Evolutionary conservation across 2,329 filamentous ascomycete genomes (phyloP).

Genomic region (Colletotrichum brevisporum): DNA sequence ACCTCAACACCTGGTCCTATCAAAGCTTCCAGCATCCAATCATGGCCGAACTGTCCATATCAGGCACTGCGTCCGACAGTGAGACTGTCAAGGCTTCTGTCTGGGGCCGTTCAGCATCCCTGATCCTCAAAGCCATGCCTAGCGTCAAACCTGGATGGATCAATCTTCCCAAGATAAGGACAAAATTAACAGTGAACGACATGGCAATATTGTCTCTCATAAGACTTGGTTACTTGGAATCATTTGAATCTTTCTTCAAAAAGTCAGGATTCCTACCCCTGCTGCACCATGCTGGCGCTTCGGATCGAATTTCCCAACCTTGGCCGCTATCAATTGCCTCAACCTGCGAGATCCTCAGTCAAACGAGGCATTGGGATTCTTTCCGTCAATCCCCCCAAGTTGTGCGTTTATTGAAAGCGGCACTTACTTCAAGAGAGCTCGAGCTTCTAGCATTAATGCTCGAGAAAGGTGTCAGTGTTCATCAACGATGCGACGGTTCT

Average conservation of each 20-base stretch:
- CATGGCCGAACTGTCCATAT: neutral
- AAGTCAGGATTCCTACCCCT: neutral
- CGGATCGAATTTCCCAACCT: neutral
- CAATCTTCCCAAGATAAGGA: no score
- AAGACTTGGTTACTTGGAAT: neutral
- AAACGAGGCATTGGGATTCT: neutral
- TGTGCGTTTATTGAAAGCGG: neutral
- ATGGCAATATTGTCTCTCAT: neutral
- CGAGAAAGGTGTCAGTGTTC: neutral
- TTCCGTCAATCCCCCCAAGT: neutral
- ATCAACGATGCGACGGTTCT: neutral
- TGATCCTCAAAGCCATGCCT: neutral
- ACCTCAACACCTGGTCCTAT: fast-evolving
- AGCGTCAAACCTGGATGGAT: no score
- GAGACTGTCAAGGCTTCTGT: neutral
- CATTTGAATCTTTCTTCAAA: neutral
- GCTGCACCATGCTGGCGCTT: neutral
- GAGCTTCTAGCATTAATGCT: neutral
- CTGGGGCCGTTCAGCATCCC: neutral
- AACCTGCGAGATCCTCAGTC: neutral
- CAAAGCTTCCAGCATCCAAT: fast-evolving
- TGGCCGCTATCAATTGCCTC: neutral
- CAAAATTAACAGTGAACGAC: no score
- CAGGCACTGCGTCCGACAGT: neutral
- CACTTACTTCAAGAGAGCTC: neutral